These are phyloP conservation scores for Ustilago hordei DNA, from an alignment of 1,284 basidiomycete species.

Conservation along the genomic window DNA sequence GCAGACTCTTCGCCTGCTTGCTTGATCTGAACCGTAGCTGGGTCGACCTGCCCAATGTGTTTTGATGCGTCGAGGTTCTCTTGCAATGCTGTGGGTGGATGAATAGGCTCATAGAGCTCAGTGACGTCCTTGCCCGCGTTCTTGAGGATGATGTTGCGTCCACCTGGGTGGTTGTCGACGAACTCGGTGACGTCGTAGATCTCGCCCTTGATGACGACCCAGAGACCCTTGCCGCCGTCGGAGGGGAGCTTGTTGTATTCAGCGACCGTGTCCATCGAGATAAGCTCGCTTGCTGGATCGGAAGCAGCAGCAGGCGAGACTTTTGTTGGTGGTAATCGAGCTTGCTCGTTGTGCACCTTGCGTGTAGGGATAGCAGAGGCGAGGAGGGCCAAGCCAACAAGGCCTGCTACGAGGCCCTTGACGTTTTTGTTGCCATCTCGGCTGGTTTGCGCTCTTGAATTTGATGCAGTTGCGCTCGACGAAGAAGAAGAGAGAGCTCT, in stretches of 20 bases:
- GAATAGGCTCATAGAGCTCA: constrained; percentile 65
- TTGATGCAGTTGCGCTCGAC: neutral
- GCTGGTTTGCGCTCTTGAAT: neutral
- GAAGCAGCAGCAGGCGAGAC: constrained; percentile 31
- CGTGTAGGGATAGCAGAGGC: constrained; percentile 21
- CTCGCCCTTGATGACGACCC: constrained; percentile 65
- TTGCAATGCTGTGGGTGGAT: constrained; percentile 64
- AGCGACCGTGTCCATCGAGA: constrained; percentile 58
- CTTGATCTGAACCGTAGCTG: constrained; percentile 45
- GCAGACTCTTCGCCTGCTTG: constrained; percentile 45
- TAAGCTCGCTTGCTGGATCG: constrained; percentile 45
- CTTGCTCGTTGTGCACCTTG: constrained; percentile 33
- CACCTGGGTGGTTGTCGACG: constrained; percentile 82
- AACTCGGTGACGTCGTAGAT: constrained; percentile 80
- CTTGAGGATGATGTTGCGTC: constrained; percentile 79
- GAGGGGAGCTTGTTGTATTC: constrained; percentile 55
- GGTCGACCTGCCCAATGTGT: constrained; percentile 60
- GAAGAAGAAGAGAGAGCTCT: constrained; percentile 21
- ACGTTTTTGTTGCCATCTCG: constrained; percentile 8
- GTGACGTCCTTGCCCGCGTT: constrained; percentile 81
- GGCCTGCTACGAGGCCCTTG: constrained; percentile 30
- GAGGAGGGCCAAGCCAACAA: constrained; percentile 40
- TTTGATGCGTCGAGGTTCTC: constrained; percentile 60
- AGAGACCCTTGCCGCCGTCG: constrained; percentile 51
- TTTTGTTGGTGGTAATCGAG: constrained; percentile 17